These are phyloP conservation scores for Lachancea quebecensis DNA, from an alignment of 805 yeast genomes.

Conservation along the genomic window DNA sequence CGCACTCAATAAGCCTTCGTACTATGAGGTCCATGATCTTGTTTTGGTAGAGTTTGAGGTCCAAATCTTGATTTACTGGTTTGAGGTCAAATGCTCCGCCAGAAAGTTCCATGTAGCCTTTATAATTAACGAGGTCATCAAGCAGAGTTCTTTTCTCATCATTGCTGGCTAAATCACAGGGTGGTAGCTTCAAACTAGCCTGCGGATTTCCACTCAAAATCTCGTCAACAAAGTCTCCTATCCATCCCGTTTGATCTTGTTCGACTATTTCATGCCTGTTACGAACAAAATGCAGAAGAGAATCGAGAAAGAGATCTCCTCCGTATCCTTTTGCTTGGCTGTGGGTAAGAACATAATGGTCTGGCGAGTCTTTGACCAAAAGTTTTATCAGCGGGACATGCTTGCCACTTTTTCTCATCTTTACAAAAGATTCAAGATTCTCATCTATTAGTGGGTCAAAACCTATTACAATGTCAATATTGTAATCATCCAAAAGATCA, in stretches of 20 bases:
- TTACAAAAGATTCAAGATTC: constrained; percentile 26
- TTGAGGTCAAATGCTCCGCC: constrained; percentile 12
- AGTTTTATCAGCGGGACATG: constrained; percentile 41
- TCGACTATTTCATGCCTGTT: constrained; percentile 2
- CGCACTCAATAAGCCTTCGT: constrained; percentile 28
- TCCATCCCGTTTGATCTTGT: neutral
- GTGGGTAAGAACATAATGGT: constrained; percentile 34
- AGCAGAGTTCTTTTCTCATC: constrained; percentile 17
- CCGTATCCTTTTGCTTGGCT: constrained; percentile 8
- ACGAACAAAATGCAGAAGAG: constrained; percentile 22
- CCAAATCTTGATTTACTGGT: constrained; percentile 13
- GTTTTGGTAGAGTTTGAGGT: constrained; percentile 32
- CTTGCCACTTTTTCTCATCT: constrained; percentile 16
- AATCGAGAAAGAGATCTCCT: constrained; percentile 22
- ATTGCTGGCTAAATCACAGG: constrained; percentile 8
- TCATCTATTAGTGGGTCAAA: constrained; percentile 39
- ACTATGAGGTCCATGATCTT: constrained; percentile 34
- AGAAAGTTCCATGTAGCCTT: constrained; percentile 14
- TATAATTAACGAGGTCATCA: constrained; percentile 7
- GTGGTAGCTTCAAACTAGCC: constrained; percentile 12
- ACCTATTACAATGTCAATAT: constrained; percentile 41
- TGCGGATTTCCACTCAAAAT: constrained; percentile 17
- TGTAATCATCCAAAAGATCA: constrained; percentile 29
- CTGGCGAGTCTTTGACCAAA: constrained; percentile 39
- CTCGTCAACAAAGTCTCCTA: neutral